Conservation (phyloP, 2,329 filamentous ascomycete species). For the Hypoxylon sp. region DNA sequence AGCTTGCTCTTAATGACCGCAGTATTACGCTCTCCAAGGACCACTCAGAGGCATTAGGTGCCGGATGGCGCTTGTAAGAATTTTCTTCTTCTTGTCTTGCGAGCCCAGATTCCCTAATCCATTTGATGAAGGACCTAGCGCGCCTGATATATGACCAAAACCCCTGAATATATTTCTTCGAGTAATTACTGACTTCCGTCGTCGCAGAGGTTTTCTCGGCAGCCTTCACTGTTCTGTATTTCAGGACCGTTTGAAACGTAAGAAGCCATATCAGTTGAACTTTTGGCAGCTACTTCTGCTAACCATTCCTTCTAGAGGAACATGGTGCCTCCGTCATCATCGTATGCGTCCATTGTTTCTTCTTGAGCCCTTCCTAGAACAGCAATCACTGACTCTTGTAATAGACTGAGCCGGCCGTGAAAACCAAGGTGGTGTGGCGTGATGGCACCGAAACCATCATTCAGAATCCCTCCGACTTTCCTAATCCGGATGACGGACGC, state of each 20-base stretch:
- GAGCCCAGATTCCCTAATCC: too few relatives aligned
- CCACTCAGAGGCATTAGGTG: constrained; percentile 90
- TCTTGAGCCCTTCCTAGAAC: neutral
- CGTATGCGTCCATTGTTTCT: too few relatives aligned
- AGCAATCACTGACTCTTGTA: neutral
- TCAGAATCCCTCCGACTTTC: constrained; percentile 89
- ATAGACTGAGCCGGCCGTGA: constrained; percentile 87
- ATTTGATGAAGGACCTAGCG: too few relatives aligned
- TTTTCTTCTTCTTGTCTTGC: too few relatives aligned
- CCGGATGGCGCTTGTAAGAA: constrained; percentile 84
- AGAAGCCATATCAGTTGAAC: too few relatives aligned
- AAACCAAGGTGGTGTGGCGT: constrained; percentile 84
- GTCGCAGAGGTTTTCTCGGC: constrained; percentile 88
- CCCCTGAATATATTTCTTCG: too few relatives aligned
- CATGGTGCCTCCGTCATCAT: constrained; percentile 96
- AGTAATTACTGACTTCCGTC: too few relatives aligned
- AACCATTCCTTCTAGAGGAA: constrained; percentile 55
- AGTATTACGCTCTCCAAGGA: constrained; percentile 96
- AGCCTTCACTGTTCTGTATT: constrained; percentile 99
- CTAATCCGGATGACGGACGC: constrained; percentile 70
- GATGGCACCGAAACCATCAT: constrained; percentile 84
- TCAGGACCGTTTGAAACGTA: constrained; percentile 84
- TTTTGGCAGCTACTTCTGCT: too few relatives aligned
- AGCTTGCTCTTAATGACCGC: constrained; percentile 93
- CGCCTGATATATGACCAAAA: too few relatives aligned